These are phyloP conservation scores for rapeseed (Brassica napus) DNA, from an alignment of 345 rosid genomes.

Conservation along the genomic window Da-Ae NC_063436.1:16092501-16093000, in stretches of 20 bases:
- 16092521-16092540: not conserved
- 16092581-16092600: not conserved
- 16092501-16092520: not conserved
- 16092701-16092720: slow-evolving; percentile 35
- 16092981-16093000: slow-evolving; percentile 4
- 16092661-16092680: not conserved
- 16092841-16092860: not conserved
- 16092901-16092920: slow-evolving; percentile 11
- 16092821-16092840: slow-evolving; percentile 37
- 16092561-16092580: not conserved
- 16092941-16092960: not conserved
- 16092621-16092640: slow-evolving; percentile 6
- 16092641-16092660: slow-evolving; percentile 1
- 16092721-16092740: slow-evolving; percentile 40
- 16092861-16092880: not conserved
- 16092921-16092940: not conserved
- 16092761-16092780: not conserved
- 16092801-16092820: slow-evolving; percentile 14
- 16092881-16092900: slow-evolving; percentile 29
- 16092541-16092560: not conserved
- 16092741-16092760: slow-evolving; percentile 5
- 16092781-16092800: slow-evolving; percentile 18
- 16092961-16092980: slow-evolving; percentile 20
- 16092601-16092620: slow-evolving; percentile 22
- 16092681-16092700: slow-evolving; percentile 20